Conservation (phyloP, 441 rosid species). For the Mallotus repandus region DNA sequence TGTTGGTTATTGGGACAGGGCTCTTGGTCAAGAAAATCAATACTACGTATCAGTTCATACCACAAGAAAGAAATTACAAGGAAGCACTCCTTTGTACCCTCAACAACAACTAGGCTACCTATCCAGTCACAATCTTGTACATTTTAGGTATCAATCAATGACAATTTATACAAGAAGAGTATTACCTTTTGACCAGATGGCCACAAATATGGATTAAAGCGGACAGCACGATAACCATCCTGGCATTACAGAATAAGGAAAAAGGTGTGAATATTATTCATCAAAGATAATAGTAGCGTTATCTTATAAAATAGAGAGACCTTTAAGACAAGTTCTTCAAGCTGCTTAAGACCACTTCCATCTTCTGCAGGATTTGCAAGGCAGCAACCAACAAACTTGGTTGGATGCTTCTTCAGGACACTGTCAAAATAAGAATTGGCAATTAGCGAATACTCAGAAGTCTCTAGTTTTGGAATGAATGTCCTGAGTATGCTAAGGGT, state of each 20-base stretch:
- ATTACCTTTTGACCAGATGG: slow-evolving; percentile 77
- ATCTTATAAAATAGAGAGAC: slow-evolving; percentile 34
- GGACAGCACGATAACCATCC: slow-evolving; percentile 84
- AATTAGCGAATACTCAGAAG: slow-evolving; percentile 5
- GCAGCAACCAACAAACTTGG: slow-evolving; percentile 86
- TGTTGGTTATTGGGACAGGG: too few species aligned
- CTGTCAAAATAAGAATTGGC: slow-evolving; percentile 37
- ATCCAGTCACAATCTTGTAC: not conserved
- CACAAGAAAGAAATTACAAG: not conserved
- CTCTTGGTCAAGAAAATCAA: not conserved
- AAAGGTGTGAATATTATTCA: slow-evolving; percentile 20
- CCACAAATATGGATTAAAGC: slow-evolving; percentile 94
- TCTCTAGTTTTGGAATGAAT: not conserved
- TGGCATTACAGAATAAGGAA: slow-evolving; percentile 30
- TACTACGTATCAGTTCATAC: slow-evolving; percentile 1
- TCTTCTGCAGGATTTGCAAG: slow-evolving; percentile 95
- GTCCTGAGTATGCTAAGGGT: not conserved
- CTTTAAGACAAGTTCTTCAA: slow-evolving; percentile 78
- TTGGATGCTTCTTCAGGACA: slow-evolving; percentile 69
- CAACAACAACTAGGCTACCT: not conserved
- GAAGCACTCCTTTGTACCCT: not conserved
- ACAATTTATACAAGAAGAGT: not conserved
- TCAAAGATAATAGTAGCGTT: slow-evolving; percentile 6
- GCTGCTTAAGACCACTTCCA: slow-evolving; percentile 67
- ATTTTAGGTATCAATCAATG: not conserved